A percentile compares a stretch with the other conserved stretches of the same genome.
phyloP scores from a whole-genome alignment of 208 protist genomes.

The Trypanosoma grayi region DNA sequence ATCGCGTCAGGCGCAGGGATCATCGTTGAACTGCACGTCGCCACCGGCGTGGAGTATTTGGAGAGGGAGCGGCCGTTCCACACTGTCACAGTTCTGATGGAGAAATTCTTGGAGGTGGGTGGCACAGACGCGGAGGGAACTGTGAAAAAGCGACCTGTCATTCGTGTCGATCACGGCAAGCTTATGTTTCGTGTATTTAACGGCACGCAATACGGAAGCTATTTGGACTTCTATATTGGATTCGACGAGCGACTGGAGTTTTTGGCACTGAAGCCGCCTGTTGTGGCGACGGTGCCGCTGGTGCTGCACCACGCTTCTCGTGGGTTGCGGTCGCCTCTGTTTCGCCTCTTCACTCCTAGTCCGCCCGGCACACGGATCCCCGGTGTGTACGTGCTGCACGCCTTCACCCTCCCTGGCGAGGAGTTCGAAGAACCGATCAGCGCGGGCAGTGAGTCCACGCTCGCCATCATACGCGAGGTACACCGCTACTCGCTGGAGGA shows the following conservation, averaged over 20 bases:
- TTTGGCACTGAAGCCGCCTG: constrained; percentile 41
- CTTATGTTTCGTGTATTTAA: constrained; percentile 75
- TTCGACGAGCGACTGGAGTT: constrained; percentile 77
- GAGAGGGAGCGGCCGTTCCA: constrained; percentile 37
- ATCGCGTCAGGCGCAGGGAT: constrained; percentile 53
- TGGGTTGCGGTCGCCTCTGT: constrained; percentile 63
- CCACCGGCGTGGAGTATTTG: constrained; percentile 44
- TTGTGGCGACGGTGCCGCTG: constrained; percentile 54
- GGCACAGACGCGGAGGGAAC: neutral
- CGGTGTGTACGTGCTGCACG: constrained; percentile 70
- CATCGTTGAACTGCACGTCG: constrained; percentile 60
- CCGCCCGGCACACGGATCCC: constrained; percentile 50
- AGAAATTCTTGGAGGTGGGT: constrained; percentile 5
- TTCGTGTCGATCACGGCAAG: constrained; percentile 70
- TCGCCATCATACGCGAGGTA: constrained; percentile 74
- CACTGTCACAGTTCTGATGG: constrained; percentile 11
- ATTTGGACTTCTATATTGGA: constrained; percentile 64
- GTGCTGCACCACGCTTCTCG: constrained; percentile 63
- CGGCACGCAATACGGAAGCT: constrained; percentile 55
- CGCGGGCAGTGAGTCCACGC: constrained; percentile 17
- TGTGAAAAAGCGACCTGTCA: constrained; percentile 4
- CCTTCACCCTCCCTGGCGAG: constrained; percentile 45
- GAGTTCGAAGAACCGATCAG: constrained; percentile 44
- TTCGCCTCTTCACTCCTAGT: constrained; percentile 54
- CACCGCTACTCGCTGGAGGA: constrained; percentile 87